Base-by-base conservation (phyloP, 2,329 filamentous ascomycete genomes). In the Eutypella sp. region DNA sequence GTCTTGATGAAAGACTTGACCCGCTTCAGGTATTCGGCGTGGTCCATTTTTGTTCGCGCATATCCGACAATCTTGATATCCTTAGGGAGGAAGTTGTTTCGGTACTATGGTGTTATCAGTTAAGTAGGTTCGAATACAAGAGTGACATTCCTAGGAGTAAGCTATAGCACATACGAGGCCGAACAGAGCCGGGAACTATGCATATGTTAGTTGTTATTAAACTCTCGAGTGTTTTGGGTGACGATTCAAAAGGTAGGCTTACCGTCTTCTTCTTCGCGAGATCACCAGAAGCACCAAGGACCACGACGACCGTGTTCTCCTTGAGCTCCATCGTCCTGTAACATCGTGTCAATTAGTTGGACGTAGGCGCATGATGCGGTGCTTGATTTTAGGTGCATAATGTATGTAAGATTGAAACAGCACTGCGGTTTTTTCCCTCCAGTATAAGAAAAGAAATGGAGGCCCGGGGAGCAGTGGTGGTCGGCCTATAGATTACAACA, bases 251-350 rank as follows among this genome's bases (percentile, higher is more conserved):
- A 19, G 11, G 19, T 41, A 25, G n/a, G 67, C 82, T 67, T 73
- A 95, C 90, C 39, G 93, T 99, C 85, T 99, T 99, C 85, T 99
- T 99, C 81, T 99, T 99, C 42, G 93, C 93, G 57, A 99, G 75
- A 78, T 99, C 93, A 63, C 93, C 93, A 44, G 93, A 99, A 56
- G 93, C 93, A 63, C 93, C 93, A 57, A 99, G 84, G 61, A 99
- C 93, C 62, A 99, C 81, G 63, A 99, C 95, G 66, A 91, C 82
- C 56, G 93, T 99, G 79, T 99, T 95, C 66, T 97, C 89, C 79
- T 96, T 99, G 65, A 99, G 85, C 82, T 99, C 93, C 71, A 95
- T 79, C 63, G 82, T 84, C 66, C 89, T 95, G 68, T 57, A 48
- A 48, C 48, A 50, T 43, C 46, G 56, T 49, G 42, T 47, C 47